phyloP scores from a whole-genome alignment of 1,139 yeast genomes.

The Scheffersomyces titani region DNA sequence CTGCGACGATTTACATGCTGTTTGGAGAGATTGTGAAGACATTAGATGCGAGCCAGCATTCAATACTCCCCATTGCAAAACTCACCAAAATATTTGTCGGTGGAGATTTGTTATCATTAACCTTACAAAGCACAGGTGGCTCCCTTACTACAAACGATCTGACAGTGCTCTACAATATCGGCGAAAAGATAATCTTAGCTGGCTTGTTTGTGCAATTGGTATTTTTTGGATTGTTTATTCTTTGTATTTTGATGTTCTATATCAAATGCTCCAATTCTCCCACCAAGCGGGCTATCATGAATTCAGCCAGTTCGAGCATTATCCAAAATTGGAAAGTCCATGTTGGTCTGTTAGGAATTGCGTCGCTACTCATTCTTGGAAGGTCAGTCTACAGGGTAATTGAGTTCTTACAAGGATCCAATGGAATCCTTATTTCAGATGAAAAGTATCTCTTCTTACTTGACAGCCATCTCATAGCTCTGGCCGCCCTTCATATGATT shows the following conservation, averaged over 20 bases:
- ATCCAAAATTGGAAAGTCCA: conserved; percentile 14
- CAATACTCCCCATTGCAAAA: conserved; percentile 29
- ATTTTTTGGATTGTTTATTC: conserved; percentile 33
- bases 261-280: conserved; percentile 1
- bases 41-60: conserved; percentile 24
- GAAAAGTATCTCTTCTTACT: too few relatives aligned
- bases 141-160: conserved; percentile 30
- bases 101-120: conserved; percentile 43
- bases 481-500: too few relatives aligned
- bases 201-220: conserved; percentile 37
- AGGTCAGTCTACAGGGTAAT: conserved; percentile 41
- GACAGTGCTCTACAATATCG: conserved; percentile 11
- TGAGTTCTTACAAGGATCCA: conserved; percentile 37
- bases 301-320: conserved; percentile 9
- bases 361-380: conserved; percentile 34
- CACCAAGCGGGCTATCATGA: neutral
- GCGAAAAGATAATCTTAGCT: conserved; percentile 24
- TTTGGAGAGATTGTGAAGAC: conserved; percentile 34
- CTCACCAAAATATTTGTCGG: conserved; percentile 43
- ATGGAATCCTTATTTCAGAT: too few relatives aligned
- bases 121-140: conserved; percentile 46
- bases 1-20: conserved; percentile 48
- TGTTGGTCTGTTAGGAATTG: conserved; percentile 18
- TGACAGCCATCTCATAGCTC: too few relatives aligned
- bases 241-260: conserved; percentile 7